Percentiles rank a stretch among this genome's conserved stretches.
These are phyloP conservation scores for Coemansia sp. DNA, from an alignment of 192 early-diverging fungal genomes.

Conservation along the genomic window DNA sequence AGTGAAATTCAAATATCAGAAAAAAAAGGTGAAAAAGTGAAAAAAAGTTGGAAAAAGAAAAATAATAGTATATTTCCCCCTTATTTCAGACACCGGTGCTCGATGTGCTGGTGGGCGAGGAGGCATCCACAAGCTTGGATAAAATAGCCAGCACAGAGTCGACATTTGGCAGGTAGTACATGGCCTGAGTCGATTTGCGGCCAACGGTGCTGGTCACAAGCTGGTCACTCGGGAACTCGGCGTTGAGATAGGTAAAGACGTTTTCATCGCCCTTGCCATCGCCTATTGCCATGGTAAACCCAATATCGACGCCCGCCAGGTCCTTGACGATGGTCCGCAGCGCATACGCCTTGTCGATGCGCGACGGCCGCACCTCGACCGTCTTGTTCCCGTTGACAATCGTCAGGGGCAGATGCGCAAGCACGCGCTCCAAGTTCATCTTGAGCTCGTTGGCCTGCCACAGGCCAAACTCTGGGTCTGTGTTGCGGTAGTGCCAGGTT, in stretches of 20 bases:
- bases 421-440: slow-evolving; percentile 92
- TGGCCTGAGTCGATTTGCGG: slow-evolving; percentile 93
- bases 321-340: slow-evolving; percentile 85
- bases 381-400: slow-evolving; percentile 97
- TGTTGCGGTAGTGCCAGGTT: slow-evolving; percentile 97
- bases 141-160: slow-evolving; percentile 44
- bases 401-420: slow-evolving; percentile 89
- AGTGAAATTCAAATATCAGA: too few relatives aligned
- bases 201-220: slow-evolving; percentile 89
- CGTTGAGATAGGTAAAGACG: slow-evolving; percentile 66
- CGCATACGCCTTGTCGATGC: slow-evolving; percentile 89
- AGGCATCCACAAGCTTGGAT: slow-evolving; percentile 19
- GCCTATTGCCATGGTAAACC: slow-evolving; percentile 74
- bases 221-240: slow-evolving; percentile 54
- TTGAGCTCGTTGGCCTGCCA: slow-evolving; percentile 99
- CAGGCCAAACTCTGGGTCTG: slow-evolving; percentile 89
- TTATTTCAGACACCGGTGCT: neutral
- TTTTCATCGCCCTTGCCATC: slow-evolving; percentile 96
- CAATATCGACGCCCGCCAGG: slow-evolving; percentile 48
- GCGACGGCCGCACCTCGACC: slow-evolving; percentile 88
- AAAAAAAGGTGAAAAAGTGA: slow-evolving; percentile 4
- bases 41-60: neutral
- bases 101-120: neutral
- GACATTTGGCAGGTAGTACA: slow-evolving; percentile 77
- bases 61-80: too few relatives aligned